phyloP scores from a whole-genome alignment of 192 early-diverging fungal species.

The Spizellomyces punctatus region DNA sequence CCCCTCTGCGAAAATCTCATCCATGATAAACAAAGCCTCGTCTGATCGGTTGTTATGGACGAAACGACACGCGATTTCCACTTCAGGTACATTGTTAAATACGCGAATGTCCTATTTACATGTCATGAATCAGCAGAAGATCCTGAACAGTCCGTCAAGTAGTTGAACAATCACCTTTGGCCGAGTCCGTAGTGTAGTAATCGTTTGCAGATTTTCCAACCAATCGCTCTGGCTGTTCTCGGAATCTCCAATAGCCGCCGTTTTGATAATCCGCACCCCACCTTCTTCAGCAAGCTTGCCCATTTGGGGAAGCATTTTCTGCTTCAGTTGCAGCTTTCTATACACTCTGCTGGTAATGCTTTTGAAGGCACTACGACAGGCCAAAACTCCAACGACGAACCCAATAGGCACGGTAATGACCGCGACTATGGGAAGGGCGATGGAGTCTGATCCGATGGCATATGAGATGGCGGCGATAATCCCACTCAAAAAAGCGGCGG shows the following conservation, averaged over 20 bases:
- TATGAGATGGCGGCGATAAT: conserved; percentile 18
- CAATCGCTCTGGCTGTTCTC: background rate
- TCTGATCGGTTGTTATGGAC: conserved; percentile 25
- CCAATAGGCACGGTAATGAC: background rate
- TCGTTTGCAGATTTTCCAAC: conserved; percentile 3
- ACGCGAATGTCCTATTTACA: conserved; percentile 17
- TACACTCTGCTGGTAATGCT: background rate
- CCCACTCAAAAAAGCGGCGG: conserved; percentile 17
- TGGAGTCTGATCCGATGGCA: background rate
- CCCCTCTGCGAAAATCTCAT: conserved; percentile 34
- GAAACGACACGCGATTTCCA: conserved; percentile 31
- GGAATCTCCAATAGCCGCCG: background rate
- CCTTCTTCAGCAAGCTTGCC: background rate
- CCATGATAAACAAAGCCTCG: conserved; percentile 28
- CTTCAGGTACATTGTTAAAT: conserved; percentile 19
- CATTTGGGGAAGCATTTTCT: conserved; percentile 3
- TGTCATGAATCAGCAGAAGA: no score
- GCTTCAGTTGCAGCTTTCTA: conserved; percentile 13
- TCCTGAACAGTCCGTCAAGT: background rate
- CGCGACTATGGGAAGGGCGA: conserved; percentile 8
- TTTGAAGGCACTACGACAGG: conserved; percentile 2
- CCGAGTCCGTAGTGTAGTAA: conserved; percentile 17
- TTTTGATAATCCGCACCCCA: background rate
- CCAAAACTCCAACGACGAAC: conserved; percentile 14
- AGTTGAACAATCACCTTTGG: conserved; percentile 17